Base-by-base conservation (phyloP, 1,139 yeast genomes). In the Torulaspora pretoriensis region DNA sequence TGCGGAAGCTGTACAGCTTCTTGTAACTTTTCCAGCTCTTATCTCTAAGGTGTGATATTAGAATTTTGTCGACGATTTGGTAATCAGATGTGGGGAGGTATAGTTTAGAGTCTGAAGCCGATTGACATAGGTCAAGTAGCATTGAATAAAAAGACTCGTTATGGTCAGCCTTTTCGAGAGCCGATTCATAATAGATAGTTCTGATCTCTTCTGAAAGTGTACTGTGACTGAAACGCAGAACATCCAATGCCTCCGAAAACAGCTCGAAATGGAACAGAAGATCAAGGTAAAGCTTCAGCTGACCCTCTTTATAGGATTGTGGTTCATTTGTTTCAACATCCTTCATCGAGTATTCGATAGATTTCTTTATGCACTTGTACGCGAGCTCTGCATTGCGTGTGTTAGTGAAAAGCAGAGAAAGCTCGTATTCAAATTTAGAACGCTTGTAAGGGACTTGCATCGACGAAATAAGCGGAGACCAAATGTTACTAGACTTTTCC, bases 1-100 rank as follows among this genome's bases (percentile, higher is more conserved):
- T 46, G 29, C 65, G 54, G 50, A 59, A 61, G 40, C 63, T 53
- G 49, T 51, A 62, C 3, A 61, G 43, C 31, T 47, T 56, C 35
- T 61, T 57, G 32, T 44, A 54, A 24, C 50, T 47, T 6, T 33
- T 29, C 67, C 66, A 63, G 23, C 50, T 44, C 4, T 46, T 37
- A 8, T 39, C 43, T 16, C 42, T 37, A 8, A 59, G 35, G 28
- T 53, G 56, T 5, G 53, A 35, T 2, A 28, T 33, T 8, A 63
- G 35, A 72, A 72, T 32, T 74, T 72, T 46, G 69, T 73, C 61
- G 75, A 68, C 39, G 73, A 67, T 60, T 75, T 78, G 56, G 75
- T 60, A 35, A 77, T 77, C 67, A 30, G 51, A 52, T 4, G 48
- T 32, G 3, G 55, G 47, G 24, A 63, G 45, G 33, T 46, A 55